phyloP scores from a whole-genome alignment of 78 protist genomes.

The Dictyostelium brefeldianum region DNA sequence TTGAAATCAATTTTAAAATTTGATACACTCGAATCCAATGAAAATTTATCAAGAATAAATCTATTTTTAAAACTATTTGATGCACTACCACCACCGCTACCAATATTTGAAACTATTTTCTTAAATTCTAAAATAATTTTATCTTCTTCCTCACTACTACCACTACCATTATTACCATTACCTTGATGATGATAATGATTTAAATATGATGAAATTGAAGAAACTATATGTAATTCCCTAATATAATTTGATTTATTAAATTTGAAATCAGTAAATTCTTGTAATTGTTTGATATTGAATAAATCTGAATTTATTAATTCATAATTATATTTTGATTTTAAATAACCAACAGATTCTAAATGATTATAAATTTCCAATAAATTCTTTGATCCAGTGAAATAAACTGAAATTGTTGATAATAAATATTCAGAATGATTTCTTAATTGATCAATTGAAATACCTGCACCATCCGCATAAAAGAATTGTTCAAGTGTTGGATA shows the following conservation, averaged over 20 bases:
- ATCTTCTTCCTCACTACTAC: not conserved
- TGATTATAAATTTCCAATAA: not conserved
- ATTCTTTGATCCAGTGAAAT: not conserved
- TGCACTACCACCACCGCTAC: too few relatives aligned
- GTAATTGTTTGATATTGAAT: not conserved
- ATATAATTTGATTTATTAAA: not conserved
- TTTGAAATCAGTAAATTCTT: not conserved
- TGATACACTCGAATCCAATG: not conserved
- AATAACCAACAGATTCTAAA: not conserved
- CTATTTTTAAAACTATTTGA: not conserved
- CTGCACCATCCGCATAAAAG: conserved; percentile 51
- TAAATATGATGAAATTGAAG: not conserved
- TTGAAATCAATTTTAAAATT: not conserved
- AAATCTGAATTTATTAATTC: not conserved
- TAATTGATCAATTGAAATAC: conserved; percentile 33
- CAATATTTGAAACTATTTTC: not conserved
- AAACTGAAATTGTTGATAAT: not conserved
- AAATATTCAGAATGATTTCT: conserved; percentile 11
- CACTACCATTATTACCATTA: not conserved
- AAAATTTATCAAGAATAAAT: conserved; percentile 8
- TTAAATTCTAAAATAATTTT: not conserved
- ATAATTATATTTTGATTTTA: not conserved
- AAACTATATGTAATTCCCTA: not conserved
- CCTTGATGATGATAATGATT: not conserved
- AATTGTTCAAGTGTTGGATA: conserved; percentile 23